Evolutionary conservation across 2,329 filamentous ascomycete genomes (phyloP), one percentile per base, ranked within the genome.

Genomic region (Kalmusia sp.): DNA sequence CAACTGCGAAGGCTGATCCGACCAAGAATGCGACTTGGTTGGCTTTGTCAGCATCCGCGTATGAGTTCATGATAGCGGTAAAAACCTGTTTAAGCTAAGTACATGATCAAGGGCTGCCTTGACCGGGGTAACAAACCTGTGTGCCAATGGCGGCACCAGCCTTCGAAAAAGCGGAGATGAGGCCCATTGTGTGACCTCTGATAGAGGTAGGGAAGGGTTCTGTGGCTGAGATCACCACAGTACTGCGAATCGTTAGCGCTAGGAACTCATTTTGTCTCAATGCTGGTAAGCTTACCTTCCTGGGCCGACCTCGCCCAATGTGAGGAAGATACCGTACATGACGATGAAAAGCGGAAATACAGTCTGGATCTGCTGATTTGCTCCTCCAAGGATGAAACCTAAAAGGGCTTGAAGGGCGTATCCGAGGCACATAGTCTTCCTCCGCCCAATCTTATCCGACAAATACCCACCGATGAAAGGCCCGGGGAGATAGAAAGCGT

Each of bases 261-360:
- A 22, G 24, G 27, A 15, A 27, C n/a, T 33, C 1, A 17, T 9
- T 14, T 44, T 2, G 34, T 8, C 22, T 15, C 3, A 24, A 30
- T 40, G 2, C 7, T 12, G n/a, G 12, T 15, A 17, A 6, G 28
- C 56, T 41, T 51, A 57, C 54, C 54, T 54, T 51, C 65, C 66
- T 6, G 66, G 64, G 3, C 64, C 66, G 1, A 69, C 53, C 27
- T 68, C 64, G 8, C 64, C 64, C 0, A 68, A 55, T 1, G 63
- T 67, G n/a, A 67, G 50, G 51, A 69, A 68, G 6, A 69, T 49
- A 1, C 66, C 64, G 50, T 69, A 69, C 1, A 69, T 34, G 12
- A 68, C 61, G 28, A 69, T 65, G 55, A 69, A 69, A 0, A 75
- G 62, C 0, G 65, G 61, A 19, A 68, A 68, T 6, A 62, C 56